Percentiles rank a stretch among this genome's conserved stretches.
Conservation (phyloP, 768 basidiomycete genomes). For the Piloderma croceum region DNA sequence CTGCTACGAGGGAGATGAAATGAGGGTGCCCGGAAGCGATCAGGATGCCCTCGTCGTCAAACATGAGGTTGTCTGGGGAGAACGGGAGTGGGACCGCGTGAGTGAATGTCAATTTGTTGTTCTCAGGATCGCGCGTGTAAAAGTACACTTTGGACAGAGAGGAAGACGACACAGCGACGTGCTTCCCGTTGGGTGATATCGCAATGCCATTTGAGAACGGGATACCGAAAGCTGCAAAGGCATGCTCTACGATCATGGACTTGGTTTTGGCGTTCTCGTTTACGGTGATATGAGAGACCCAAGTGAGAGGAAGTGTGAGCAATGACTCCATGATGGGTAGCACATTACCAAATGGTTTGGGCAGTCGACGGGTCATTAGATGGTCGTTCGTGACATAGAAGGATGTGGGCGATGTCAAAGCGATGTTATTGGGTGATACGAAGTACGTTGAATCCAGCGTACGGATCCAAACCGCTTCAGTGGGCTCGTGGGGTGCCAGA, state of each 20-base stretch:
- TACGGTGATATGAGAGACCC: slow-evolving; percentile 51
- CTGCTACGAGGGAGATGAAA: slow-evolving; percentile 43
- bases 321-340: slow-evolving; percentile 52
- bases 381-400: slow-evolving; percentile 78
- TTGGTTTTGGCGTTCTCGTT: slow-evolving; percentile 19
- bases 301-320: slow-evolving; percentile 52
- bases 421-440: slow-evolving; percentile 61
- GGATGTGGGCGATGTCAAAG: slow-evolving; percentile 57
- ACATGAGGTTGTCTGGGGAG: slow-evolving; percentile 56
- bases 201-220: slow-evolving; percentile 70
- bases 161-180: slow-evolving; percentile 56
- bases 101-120: slow-evolving; percentile 37
- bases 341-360: slow-evolving; percentile 40
- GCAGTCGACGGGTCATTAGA: slow-evolving; percentile 56
- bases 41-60: slow-evolving; percentile 41
- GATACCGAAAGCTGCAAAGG: slow-evolving; percentile 41
- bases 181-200: slow-evolving; percentile 42
- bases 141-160: slow-evolving; percentile 42
- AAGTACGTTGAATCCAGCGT: slow-evolving; percentile 57
- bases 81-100: slow-evolving; percentile 49
- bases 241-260: slow-evolving; percentile 27
- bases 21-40: slow-evolving; percentile 65
- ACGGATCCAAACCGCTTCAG: slow-evolving; percentile 47
- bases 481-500: slow-evolving; percentile 39
- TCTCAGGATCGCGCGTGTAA: slow-evolving; percentile 44